phyloP scores from a whole-genome alignment of 2,329 filamentous ascomycete species.

The Paraconiothyrium sp. region DNA sequence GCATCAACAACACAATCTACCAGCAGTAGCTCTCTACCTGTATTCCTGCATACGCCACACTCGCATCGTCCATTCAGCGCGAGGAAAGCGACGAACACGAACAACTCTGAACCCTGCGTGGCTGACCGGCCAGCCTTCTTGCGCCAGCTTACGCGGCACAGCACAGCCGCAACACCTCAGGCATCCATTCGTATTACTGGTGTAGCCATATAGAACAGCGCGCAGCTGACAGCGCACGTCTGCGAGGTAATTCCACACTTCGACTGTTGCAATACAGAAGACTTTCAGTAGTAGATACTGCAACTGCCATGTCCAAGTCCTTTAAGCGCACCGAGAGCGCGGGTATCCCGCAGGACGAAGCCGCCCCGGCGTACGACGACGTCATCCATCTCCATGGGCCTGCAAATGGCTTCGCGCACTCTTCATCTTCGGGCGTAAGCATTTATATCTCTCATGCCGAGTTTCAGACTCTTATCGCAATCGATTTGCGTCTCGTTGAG shows the following conservation, averaged over 20 bases:
- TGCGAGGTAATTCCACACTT: background rate
- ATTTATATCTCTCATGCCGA: background rate
- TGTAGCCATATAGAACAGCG: background rate
- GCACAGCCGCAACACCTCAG: constrained; percentile 23
- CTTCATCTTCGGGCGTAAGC: constrained; percentile 32
- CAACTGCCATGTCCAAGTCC: constrained; percentile 25
- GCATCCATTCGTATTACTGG: background rate
- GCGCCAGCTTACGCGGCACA: constrained; percentile 7
- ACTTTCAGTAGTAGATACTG: background rate
- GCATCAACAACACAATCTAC: background rate
- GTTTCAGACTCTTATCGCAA: background rate
- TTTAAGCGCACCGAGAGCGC: constrained; percentile 7
- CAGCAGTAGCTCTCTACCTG: background rate
- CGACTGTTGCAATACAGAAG: background rate
- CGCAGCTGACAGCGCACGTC: background rate
- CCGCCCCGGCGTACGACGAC: constrained; percentile 42
- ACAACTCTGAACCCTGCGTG: constrained; percentile 14
- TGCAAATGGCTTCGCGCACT: constrained; percentile 27
- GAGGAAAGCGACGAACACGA: constrained; percentile 12
- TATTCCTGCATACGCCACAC: background rate
- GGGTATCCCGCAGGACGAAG: constrained; percentile 19
- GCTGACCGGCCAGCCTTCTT: constrained; percentile 14
- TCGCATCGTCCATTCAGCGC: background rate
- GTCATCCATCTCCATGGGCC: constrained; percentile 30
- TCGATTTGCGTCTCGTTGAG: background rate